These are phyloP conservation scores for Prinsepia uniflora DNA, from an alignment of 306 rosid genomes.

Conservation along the genomic window DNA sequence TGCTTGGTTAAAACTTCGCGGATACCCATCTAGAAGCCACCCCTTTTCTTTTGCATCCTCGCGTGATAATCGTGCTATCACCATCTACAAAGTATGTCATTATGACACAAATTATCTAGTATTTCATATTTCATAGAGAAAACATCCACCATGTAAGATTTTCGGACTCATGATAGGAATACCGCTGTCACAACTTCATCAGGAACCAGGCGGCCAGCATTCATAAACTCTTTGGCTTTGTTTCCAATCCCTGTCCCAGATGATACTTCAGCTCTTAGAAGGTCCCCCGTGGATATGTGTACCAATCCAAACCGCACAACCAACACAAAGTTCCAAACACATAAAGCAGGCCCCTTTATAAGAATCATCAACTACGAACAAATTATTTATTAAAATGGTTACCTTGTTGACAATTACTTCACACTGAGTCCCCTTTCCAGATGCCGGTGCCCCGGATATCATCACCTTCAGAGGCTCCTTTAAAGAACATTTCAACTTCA, in stretches of 20 bases:
- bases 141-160: constrained; percentile 1
- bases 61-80: constrained; percentile 56
- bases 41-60: constrained; percentile 72
- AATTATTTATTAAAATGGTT: background rate
- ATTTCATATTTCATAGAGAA: no score
- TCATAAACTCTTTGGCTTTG: constrained; percentile 89
- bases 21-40: constrained; percentile 98
- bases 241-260: constrained; percentile 88
- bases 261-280: constrained; percentile 79
- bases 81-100: constrained; percentile 56
- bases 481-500: constrained; percentile 50
- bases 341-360: background rate
- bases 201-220: constrained; percentile 79
- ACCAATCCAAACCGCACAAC: constrained; percentile 78
- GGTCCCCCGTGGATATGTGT: constrained; percentile 93
- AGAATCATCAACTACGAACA: background rate
- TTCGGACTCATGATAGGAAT: constrained; percentile 19
- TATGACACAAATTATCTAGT: background rate
- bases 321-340: constrained; percentile 18
- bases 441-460: constrained; percentile 96
- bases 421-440: constrained; percentile 96
- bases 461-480: constrained; percentile 73
- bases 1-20: constrained; percentile 71
- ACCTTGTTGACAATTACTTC: constrained; percentile 84
- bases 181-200: constrained; percentile 92